Percentiles rank a stretch among this genome's conserved stretches.
Conservation (phyloP, 495 filamentous ascomycete species). For the Aspergillus biplanus region DNA sequence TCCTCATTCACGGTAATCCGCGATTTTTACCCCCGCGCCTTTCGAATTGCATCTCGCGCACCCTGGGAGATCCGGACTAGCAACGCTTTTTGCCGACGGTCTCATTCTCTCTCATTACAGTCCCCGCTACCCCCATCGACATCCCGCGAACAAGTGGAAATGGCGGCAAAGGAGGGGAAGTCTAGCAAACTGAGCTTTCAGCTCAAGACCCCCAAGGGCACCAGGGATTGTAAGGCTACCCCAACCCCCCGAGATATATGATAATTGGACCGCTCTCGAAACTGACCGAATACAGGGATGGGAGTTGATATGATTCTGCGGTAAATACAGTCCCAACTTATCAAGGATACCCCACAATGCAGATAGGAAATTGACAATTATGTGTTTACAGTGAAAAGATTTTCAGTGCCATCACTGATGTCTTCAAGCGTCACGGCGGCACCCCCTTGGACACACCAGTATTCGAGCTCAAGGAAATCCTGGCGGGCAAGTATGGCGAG, state of each 20-base stretch:
- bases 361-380: too few relatives aligned
- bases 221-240: conserved; percentile 38
- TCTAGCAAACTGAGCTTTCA: conserved; percentile 31
- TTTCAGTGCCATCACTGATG: conserved; percentile 76
- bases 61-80: conserved; percentile 18
- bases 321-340: conserved; percentile 54
- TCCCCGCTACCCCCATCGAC: neutral
- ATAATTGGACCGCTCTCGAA: neutral
- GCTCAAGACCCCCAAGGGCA: conserved; percentile 50
- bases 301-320: conserved; percentile 21
- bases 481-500: conserved; percentile 90
- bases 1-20: conserved; percentile 20
- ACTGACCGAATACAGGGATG: conserved; percentile 16
- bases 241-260: neutral
- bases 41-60: conserved; percentile 15
- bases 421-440: conserved; percentile 89
- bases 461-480: conserved; percentile 77
- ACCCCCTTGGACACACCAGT: conserved; percentile 86
- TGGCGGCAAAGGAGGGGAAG: conserved; percentile 40
- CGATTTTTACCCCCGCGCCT: conserved; percentile 12
- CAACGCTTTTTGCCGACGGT: conserved; percentile 9
- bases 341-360: neutral
- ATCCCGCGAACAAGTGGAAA: conserved; percentile 17
- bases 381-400: conserved; percentile 44
- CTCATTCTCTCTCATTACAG: conserved; percentile 11